phyloP scores from a whole-genome alignment of 2,329 filamentous ascomycete species.

The Colletotrichum eremochloae region DNA sequence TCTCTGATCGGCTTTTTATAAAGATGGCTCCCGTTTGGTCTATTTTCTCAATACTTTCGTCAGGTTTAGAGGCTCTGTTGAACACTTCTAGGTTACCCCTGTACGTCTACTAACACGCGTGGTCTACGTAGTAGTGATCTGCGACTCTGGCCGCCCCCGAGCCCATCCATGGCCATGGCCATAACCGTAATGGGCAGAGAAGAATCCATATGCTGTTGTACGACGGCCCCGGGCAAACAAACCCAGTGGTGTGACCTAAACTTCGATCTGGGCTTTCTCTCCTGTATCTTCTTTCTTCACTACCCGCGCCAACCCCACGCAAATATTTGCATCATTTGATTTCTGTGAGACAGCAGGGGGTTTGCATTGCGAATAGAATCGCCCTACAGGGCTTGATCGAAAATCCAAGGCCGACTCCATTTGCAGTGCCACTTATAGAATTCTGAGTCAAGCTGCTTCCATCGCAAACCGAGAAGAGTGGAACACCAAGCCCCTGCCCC shows the following conservation, averaged over 20 bases:
- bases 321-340: neutral
- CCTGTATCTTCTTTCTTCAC: neutral
- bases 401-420: conserved; percentile 17
- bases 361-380: neutral
- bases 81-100: conserved; percentile 23
- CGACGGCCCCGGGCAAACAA: conserved; percentile 20
- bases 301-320: neutral
- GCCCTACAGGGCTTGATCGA: neutral
- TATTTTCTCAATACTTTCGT: neutral
- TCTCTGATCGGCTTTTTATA: neutral
- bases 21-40: neutral
- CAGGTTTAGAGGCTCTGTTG: conserved; percentile 3
- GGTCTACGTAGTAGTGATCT: neutral
- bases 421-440: conserved; percentile 3
- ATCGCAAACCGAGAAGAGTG: conserved; percentile 22
- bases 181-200: neutral
- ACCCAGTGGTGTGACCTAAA: conserved; percentile 2
- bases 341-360: neutral
- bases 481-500: conserved; percentile 18
- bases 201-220: conserved; percentile 7
- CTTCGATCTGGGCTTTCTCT: conserved; percentile 6
- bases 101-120: conserved; percentile 5
- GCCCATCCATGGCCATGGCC: conserved; percentile 8
- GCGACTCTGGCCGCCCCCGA: neutral
- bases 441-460: conserved; percentile 18